A percentile compares a stretch with the other conserved stretches of the same genome.
Evolutionary conservation across 352 stramenopile genomes (phyloP).

Genomic region (Globisporangium megalacanthum): DNA sequence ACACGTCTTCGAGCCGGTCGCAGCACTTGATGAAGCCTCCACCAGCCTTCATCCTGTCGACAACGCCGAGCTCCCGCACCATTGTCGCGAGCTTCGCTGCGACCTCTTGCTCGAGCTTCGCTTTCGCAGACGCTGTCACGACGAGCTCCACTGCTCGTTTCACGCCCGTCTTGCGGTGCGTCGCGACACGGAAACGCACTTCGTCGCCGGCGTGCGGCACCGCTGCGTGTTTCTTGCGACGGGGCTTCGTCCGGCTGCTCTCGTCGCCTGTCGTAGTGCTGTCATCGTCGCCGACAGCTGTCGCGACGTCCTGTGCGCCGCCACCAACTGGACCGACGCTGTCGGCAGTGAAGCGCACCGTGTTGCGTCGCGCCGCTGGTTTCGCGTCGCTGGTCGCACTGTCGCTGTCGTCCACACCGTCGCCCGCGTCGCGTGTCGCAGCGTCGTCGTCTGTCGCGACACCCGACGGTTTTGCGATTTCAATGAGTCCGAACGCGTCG

Average conservation of each 20-base stretch:
- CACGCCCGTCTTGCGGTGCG: conserved; percentile 53
- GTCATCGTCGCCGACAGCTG: conserved; percentile 3
- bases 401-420: conserved; percentile 3
- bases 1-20: conserved; percentile 58
- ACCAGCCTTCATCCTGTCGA: conserved; percentile 51
- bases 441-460: conserved; percentile 3
- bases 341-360: conserved; percentile 54
- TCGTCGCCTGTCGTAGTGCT: conserved; percentile 6
- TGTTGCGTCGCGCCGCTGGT: conserved; percentile 11
- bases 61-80: conserved; percentile 49
- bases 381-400: no score
- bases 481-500: conserved; percentile 12
- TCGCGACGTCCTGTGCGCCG: conserved; percentile 5
- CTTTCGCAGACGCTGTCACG: conserved; percentile 46
- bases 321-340: conserved; percentile 21
- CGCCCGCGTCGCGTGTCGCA: not conserved
- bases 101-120: conserved; percentile 66
- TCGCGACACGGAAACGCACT: conserved; percentile 68
- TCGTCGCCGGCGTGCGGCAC: conserved; percentile 59
- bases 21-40: conserved; percentile 73
- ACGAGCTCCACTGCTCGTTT: conserved; percentile 65
- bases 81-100: conserved; percentile 54
- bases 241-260: conserved; percentile 1
- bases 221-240: conserved; percentile 9
- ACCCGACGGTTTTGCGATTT: conserved; percentile 3